A percentile compares a stretch with the other conserved stretches of the same genome.
Evolutionary conservation across 2,329 filamentous ascomycete species (phyloP).

Genomic region (Acarospora socialis): DNA sequence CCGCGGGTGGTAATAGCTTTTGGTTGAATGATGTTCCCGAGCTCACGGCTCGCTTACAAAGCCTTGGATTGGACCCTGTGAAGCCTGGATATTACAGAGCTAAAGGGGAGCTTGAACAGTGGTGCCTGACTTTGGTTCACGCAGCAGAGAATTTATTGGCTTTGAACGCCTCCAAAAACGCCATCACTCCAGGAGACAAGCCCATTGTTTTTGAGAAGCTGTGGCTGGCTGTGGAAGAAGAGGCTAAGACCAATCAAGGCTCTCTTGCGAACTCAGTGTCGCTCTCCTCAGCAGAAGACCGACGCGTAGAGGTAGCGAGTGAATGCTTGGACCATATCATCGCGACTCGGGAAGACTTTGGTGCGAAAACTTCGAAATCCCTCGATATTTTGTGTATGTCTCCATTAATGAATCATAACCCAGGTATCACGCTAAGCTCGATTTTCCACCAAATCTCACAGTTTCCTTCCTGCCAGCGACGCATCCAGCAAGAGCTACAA

Average conservation of each 20-base stretch:
- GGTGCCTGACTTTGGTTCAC: too few species aligned
- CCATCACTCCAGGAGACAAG: slow-evolving; percentile 10
- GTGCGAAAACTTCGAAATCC: slow-evolving; percentile 21
- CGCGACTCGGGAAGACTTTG: slow-evolving; percentile 8
- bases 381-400: slow-evolving; percentile 24
- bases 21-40: slow-evolving; percentile 51
- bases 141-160: too few species aligned
- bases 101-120: slow-evolving; percentile 32
- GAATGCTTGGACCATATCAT: slow-evolving; percentile 15
- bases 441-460: slow-evolving; percentile 29
- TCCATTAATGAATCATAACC: slow-evolving; percentile 49
- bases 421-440: slow-evolving; percentile 34
- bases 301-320: too few species aligned
- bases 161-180: slow-evolving; percentile 26
- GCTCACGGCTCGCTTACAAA: slow-evolving; percentile 34
- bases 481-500: slow-evolving; percentile 25
- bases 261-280: too few species aligned
- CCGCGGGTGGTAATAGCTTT: slow-evolving; percentile 34
- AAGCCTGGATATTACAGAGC: slow-evolving; percentile 43
- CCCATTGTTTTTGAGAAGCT: slow-evolving; percentile 5
- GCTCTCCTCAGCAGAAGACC: too few species aligned
- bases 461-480: slow-evolving; percentile 22
- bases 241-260: slow-evolving; percentile 18
- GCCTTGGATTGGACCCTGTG: slow-evolving; percentile 41
- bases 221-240: slow-evolving; percentile 20